Evolutionary conservation across 2,329 filamentous ascomycete genomes (phyloP).

Genomic region (Xylariales sp.): DNA sequence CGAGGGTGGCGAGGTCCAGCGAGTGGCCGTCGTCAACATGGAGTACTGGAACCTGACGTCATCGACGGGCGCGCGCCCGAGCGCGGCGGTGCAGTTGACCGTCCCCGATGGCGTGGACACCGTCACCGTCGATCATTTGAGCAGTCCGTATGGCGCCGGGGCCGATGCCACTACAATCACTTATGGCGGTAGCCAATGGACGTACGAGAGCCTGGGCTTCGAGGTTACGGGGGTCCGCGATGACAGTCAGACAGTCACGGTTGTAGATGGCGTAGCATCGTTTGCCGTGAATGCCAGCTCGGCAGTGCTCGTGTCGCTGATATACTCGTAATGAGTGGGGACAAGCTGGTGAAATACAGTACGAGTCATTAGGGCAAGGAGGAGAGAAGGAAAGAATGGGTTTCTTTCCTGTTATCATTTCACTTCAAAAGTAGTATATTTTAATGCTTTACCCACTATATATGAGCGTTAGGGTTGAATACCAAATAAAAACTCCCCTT

Average conservation of each 20-base stretch:
- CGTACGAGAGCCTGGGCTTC: slow-evolving; percentile 24
- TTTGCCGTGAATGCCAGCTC: slow-evolving; percentile 23
- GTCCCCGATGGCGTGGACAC: slow-evolving; percentile 14
- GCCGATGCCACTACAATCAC: slow-evolving; percentile 27
- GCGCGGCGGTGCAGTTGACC: slow-evolving; percentile 15
- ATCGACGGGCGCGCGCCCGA: slow-evolving; percentile 16
- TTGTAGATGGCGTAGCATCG: slow-evolving; percentile 18
- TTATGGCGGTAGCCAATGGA: slow-evolving; percentile 33
- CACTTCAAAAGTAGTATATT: too few species aligned
- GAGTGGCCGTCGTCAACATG: slow-evolving; percentile 27
- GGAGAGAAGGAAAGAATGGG: too few species aligned
- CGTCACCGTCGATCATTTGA: slow-evolving; percentile 24
- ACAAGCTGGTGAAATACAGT: too few species aligned
- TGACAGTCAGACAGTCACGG: slow-evolving; percentile 21
- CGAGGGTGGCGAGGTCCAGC: slow-evolving; percentile 18
- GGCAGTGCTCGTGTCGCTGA: slow-evolving; percentile 22
- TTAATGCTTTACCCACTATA: too few species aligned
- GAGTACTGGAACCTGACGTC: slow-evolving; percentile 31
- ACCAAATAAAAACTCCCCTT: too few species aligned
- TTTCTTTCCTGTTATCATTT: too few species aligned
- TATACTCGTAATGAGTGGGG: neutral
- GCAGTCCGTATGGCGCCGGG: slow-evolving; percentile 27
- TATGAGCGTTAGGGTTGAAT: too few species aligned
- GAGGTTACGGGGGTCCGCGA: slow-evolving; percentile 27
- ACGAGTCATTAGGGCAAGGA: too few species aligned